Conservation (phyloP, 1,139 yeast species). For the Yarrowia galli region DNA sequence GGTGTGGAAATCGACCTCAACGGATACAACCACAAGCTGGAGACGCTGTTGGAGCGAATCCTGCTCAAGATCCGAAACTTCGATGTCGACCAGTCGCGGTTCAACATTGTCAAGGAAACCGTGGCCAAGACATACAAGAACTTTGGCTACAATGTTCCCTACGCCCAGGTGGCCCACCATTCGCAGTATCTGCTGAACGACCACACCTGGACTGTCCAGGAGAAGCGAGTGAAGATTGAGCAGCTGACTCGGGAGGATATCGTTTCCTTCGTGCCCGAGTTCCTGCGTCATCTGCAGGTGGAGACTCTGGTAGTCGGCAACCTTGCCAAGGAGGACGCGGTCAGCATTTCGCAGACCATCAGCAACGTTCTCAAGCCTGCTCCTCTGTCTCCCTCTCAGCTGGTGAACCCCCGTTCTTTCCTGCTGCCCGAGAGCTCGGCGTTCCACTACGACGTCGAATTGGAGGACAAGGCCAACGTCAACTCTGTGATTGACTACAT, state of each 20-base stretch:
- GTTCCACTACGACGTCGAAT: conserved; percentile 59
- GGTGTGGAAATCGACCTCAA: conserved; percentile 71
- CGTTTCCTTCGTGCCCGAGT: conserved; percentile 56
- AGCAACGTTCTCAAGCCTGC: conserved; percentile 50
- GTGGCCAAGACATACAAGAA: conserved; percentile 68
- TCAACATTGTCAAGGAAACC: conserved; percentile 70
- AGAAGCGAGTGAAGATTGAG: conserved; percentile 63
- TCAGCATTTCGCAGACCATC: conserved; percentile 56
- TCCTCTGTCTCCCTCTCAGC: conserved; percentile 52
- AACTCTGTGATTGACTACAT: conserved; percentile 87
- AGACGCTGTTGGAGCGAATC: conserved; percentile 66
- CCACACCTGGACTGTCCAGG: conserved; percentile 68
- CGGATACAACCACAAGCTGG: conserved; percentile 86
- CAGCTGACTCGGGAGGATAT: conserved; percentile 61
- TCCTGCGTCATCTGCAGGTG: conserved; percentile 58
- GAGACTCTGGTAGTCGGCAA: conserved; percentile 87
- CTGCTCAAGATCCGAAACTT: conserved; percentile 62
- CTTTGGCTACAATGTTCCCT: conserved; percentile 75
- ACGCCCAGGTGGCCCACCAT: conserved; percentile 69
- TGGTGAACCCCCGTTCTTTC: conserved; percentile 59
- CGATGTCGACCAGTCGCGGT: conserved; percentile 62
- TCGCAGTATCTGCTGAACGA: conserved; percentile 72
- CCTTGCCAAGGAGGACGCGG: conserved; percentile 63
- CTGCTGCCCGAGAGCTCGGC: conserved; percentile 56
- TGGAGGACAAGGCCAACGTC: conserved; percentile 73